Base-by-base conservation (phyloP, 352 stramenopile species). In the Phytophthora ramorum region DNA sequence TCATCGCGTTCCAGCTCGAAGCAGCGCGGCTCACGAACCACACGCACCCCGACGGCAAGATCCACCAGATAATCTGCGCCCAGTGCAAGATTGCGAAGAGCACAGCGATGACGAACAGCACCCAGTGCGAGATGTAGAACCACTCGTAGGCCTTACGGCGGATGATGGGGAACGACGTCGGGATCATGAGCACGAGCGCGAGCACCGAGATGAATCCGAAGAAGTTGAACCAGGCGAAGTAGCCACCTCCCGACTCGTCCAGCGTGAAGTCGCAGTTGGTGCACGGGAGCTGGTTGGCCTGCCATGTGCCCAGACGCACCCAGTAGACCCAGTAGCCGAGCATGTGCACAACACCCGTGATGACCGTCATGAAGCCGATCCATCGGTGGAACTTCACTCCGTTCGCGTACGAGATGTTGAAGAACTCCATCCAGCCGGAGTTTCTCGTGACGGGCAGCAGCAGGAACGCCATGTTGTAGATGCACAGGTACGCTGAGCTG, bases 391-490 rank as follows among this genome's bases (percentile, higher is more conserved):
- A 79, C 63, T 87, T 86, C 38, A 83, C 68, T 10, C 73, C 81
- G 43, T 87, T 87, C 8, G 70, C 68, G 60, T 86, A 87, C 49
- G 81, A 87, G 30, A 90, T 47, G 57, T 82, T 85, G 53, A 88
- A 80, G 53, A 85, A 88, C 51, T 90, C 81, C 78, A 88, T 88
- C 81, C 81, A 90, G 8, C 74, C 79, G 4, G 66, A 81, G 46
- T 85, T 87, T 41, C 79, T 73, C 20, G 81, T 90, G 10, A 86
- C 75, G 1, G 79, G 79, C 14, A 90, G 55, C 40, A 85, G 64
- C 13, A 93, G 63, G 56, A 93, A 87, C 20, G 82, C 75, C 79
- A 93, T 88, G 65, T 90, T 91, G 73, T 83, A 93, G 46, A 91
- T 78, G 67, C 72, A 81, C 30, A 76, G 63, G 67, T 89, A 91